phyloP scores from a whole-genome alignment of 2,329 filamentous ascomycete genomes.

The Diatrype stigma region DNA sequence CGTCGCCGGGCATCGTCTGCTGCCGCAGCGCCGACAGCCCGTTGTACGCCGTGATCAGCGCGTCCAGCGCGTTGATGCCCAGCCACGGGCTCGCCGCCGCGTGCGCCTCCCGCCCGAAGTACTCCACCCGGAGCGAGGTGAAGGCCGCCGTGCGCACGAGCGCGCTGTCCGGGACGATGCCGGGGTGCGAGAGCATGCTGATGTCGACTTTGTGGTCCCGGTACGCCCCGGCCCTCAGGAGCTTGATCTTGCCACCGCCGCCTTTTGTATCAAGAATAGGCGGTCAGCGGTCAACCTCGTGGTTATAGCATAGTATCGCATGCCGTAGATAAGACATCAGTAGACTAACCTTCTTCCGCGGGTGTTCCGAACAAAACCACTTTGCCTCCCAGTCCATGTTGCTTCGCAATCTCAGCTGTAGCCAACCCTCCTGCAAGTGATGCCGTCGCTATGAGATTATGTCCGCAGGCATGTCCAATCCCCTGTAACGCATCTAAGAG shows the following conservation, averaged over 20 bases:
- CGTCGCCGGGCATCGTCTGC: slow-evolving; percentile 48
- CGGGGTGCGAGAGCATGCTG: slow-evolving; percentile 38
- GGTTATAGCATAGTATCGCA: background rate
- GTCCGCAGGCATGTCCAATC: slow-evolving; percentile 51
- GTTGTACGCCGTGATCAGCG: slow-evolving; percentile 45
- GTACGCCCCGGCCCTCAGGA: slow-evolving; percentile 42
- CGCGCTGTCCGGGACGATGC: slow-evolving; percentile 39
- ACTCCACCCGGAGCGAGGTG: slow-evolving; percentile 44
- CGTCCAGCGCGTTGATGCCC: slow-evolving; percentile 57
- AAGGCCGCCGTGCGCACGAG: slow-evolving; percentile 51
- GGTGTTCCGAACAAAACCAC: slow-evolving; percentile 48
- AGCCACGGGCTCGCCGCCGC: slow-evolving; percentile 55
- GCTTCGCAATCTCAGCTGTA: slow-evolving; percentile 38
- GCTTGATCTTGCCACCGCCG: slow-evolving; percentile 46
- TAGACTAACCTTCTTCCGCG: slow-evolving; percentile 42
- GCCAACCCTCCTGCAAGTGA: slow-evolving; percentile 45
- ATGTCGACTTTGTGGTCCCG: slow-evolving; percentile 33
- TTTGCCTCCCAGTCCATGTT: slow-evolving; percentile 37
- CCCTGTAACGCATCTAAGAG: slow-evolving; percentile 43
- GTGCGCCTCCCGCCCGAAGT: slow-evolving; percentile 51
- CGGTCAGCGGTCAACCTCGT: background rate
- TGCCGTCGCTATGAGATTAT: slow-evolving; percentile 49
- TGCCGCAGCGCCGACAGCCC: slow-evolving; percentile 49
- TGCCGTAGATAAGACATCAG: background rate
- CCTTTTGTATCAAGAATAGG: no score